Base-by-base conservation (phyloP, 768 basidiomycete species). In the Auricularia auricula-judae region DNA sequence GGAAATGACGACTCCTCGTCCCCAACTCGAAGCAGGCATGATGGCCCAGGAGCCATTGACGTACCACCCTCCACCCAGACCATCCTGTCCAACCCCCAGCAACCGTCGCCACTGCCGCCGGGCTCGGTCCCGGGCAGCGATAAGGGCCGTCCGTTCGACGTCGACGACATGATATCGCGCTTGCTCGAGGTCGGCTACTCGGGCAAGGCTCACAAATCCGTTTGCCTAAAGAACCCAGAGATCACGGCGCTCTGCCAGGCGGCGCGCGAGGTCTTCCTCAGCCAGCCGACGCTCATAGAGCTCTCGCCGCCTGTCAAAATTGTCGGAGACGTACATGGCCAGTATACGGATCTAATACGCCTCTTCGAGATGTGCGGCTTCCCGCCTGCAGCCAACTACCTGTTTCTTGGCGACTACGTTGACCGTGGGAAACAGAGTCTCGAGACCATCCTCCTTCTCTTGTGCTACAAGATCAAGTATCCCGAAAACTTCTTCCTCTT, bases 291-390 rank as follows among this genome's bases (percentile, higher is more conserved):
- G 3, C 86, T 99, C 68, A 88, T 99, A 72, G 97, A 99, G 76
- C 83, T 99, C 61, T 92, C 90, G 4, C 97, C 97, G 8, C 96
- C 97, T 34, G 97, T 99, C 70, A 99, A 98, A 83, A 98, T 99
- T 68, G 97, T 98, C 18, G 97, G 97, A 34, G 97, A 99, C 76
- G 95, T 98, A 4, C 97, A 99, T 72, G 97, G 97, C 5, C 97
- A 99, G 78, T 99, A 98, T 76, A 92, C 91, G 62, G 97, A 99
- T 81, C 86, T 99, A 71, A 98, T 98, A 71, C 89, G 97, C 63
- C 78, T 99, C 58, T 99, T 99, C 71, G 97, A 98, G 76, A 98
- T 98, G 96, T 98, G 97, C 73, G 97, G 97, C 29, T 99, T 98
- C 76, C 97, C 97, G 34, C 97, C 97, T 3, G 83, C 88, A 3